Conservation (phyloP, 2,329 filamentous ascomycete genomes). For the Colletotrichum sp. region DNA sequence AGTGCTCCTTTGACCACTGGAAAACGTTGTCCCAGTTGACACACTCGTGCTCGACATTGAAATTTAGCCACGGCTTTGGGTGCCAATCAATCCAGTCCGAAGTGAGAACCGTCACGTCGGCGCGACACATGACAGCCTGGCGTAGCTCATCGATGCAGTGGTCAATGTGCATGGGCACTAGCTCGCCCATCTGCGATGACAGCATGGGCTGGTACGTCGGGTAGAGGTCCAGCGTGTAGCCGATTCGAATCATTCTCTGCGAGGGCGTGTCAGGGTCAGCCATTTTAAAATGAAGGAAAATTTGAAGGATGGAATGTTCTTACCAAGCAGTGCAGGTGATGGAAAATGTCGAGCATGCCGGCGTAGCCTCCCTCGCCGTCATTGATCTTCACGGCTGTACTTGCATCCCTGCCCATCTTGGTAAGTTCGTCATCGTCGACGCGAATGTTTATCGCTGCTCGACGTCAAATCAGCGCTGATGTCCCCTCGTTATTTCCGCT, state of each 20-base stretch:
- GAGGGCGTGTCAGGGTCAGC: not conserved
- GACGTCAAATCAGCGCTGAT: not conserved
- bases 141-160: not conserved
- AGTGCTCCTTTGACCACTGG: not conserved
- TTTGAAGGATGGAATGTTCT: rapidly evolving
- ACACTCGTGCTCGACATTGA: not conserved
- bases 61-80: not conserved
- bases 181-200: not conserved
- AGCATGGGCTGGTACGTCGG: not conserved
- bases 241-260: not conserved
- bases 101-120: not conserved
- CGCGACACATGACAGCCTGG: not conserved
- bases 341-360: not conserved
- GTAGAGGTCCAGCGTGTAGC: not conserved
- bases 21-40: not conserved
- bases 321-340: not conserved
- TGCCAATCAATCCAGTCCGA: not conserved
- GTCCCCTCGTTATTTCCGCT: not conserved
- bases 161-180: not conserved
- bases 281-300: not conserved
- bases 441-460: not conserved
- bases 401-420: not conserved
- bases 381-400: not conserved
- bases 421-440: not conserved
- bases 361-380: not conserved